Percentiles rank a stretch among this genome's conserved stretches.
Evolutionary conservation across 306 rosid species (phyloP).

Genomic region (Casuarina cunninghamiana): DNA sequence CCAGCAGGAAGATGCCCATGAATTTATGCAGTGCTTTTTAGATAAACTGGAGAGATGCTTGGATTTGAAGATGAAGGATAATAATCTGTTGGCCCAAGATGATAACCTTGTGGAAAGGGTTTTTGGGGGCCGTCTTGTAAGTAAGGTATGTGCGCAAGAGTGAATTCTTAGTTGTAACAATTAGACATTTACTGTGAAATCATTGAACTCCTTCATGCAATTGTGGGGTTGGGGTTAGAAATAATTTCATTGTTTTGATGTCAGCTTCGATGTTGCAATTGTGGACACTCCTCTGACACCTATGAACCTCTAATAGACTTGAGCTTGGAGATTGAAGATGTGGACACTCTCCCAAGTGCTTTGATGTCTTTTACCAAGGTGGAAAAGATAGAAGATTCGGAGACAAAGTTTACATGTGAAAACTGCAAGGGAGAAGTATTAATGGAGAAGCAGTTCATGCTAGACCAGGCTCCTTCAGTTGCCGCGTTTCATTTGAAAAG

Average conservation of each 20-base stretch:
- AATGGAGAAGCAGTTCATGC: slow-evolving; percentile 70
- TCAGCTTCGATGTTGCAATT: slow-evolving; percentile 79
- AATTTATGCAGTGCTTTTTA: slow-evolving; percentile 78
- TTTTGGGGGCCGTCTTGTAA: slow-evolving; percentile 78
- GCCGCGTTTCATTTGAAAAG: slow-evolving; percentile 82
- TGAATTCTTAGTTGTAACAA: slow-evolving; percentile 1
- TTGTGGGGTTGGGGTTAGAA: slow-evolving; percentile 2
- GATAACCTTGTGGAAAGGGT: slow-evolving; percentile 62
- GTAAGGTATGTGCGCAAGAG: slow-evolving; percentile 52
- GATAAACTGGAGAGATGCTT: slow-evolving; percentile 66
- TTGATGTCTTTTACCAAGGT: slow-evolving; percentile 75
- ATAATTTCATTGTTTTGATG: slow-evolving; percentile 18
- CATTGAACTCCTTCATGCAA: slow-evolving; percentile 2
- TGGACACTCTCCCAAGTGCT: slow-evolving; percentile 63
- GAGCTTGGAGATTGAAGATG: slow-evolving; percentile 82
- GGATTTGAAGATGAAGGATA: slow-evolving; percentile 31
- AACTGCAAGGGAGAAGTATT: slow-evolving; percentile 69
- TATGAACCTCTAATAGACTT: slow-evolving; percentile 76
- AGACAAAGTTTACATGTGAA: slow-evolving; percentile 60
- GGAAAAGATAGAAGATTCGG: slow-evolving; percentile 63
- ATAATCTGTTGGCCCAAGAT: slow-evolving; percentile 24
- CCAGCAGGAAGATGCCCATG: slow-evolving; percentile 97
- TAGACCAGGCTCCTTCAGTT: slow-evolving; percentile 68
- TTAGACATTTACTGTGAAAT: slow-evolving; percentile 15
- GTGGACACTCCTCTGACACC: slow-evolving; percentile 67